Evolutionary conservation across 1,284 basidiomycete genomes (phyloP).

Genomic region (Ceratobasidium sp.): DNA sequence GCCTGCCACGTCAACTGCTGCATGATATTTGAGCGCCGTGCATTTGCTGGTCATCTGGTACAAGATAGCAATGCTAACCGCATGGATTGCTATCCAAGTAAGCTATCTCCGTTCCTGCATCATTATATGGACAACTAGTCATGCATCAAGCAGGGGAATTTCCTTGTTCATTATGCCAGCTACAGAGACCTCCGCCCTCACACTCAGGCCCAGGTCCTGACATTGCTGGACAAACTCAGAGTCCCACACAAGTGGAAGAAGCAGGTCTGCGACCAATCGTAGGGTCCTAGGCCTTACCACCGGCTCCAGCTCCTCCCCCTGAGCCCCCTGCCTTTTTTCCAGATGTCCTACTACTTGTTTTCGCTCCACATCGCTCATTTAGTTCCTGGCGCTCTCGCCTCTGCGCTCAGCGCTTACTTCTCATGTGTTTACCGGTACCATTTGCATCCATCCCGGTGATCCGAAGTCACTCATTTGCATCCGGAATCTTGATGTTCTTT

Average conservation of each 20-base stretch:
- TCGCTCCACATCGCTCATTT: too few relatives aligned
- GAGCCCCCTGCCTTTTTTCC: too few relatives aligned
- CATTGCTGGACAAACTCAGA: conserved; percentile 28
- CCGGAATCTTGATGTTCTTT: too few relatives aligned
- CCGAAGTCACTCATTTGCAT: too few relatives aligned
- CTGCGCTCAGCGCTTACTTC: too few relatives aligned
- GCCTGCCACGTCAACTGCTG: conserved; percentile 40
- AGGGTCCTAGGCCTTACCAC: too few relatives aligned
- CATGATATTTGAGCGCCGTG: conserved; percentile 33
- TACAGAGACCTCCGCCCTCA: conserved; percentile 20
- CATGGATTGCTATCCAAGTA: conserved; percentile 43
- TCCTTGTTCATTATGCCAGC: conserved; percentile 30
- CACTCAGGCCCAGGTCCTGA: conserved; percentile 36
- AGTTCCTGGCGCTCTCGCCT: too few relatives aligned
- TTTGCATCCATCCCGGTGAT: too few relatives aligned
- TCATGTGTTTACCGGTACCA: too few relatives aligned
- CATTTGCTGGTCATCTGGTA: conserved; percentile 41
- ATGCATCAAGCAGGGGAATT: neutral
- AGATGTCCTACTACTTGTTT: conserved; percentile 43
- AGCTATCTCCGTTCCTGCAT: neutral
- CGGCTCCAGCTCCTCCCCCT: too few relatives aligned
- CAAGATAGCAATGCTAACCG: conserved; percentile 38
- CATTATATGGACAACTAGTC: conserved; percentile 41
- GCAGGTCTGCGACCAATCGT: conserved; percentile 27
- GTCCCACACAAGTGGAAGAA: conserved; percentile 41